A percentile compares a stretch with the other conserved stretches of the same genome.
Conservation (phyloP, 495 filamentous ascomycete genomes). For the Aspergillus bridgeri region DNA sequence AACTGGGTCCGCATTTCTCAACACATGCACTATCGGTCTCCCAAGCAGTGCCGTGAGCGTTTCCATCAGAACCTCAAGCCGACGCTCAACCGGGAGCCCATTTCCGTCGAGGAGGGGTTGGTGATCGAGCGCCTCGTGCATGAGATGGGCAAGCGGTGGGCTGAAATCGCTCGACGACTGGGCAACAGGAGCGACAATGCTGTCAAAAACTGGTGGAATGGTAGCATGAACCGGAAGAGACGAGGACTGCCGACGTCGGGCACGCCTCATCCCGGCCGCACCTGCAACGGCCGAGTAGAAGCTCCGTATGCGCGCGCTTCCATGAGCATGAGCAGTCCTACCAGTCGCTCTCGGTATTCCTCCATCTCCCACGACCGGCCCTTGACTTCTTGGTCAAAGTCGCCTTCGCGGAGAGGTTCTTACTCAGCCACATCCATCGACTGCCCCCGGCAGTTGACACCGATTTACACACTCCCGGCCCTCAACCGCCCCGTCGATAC, state of each 20-base stretch:
- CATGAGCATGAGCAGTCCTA: slow-evolving; percentile 26
- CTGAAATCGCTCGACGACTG: slow-evolving; percentile 84
- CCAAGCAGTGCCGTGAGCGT: slow-evolving; percentile 94
- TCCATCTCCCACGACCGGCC: slow-evolving; percentile 22
- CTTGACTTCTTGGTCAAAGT: slow-evolving; percentile 34
- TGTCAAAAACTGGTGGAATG: slow-evolving; percentile 99
- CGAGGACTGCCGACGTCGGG: slow-evolving; percentile 43
- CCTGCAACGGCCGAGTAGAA: slow-evolving; percentile 41
- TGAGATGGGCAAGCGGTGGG: slow-evolving; percentile 89
- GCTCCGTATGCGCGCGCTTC: slow-evolving; percentile 41
- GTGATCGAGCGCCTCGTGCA: slow-evolving; percentile 77
- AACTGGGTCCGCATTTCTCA: slow-evolving; percentile 93
- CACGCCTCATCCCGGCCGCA: slow-evolving; percentile 31
- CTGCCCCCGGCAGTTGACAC: slow-evolving; percentile 38
- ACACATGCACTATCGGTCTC: slow-evolving; percentile 70
- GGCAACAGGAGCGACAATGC: slow-evolving; percentile 93
- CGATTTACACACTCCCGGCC: slow-evolving; percentile 43
- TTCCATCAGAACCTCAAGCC: slow-evolving; percentile 97
- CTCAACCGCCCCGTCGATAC: slow-evolving; percentile 53
- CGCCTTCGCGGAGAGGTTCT: slow-evolving; percentile 31
- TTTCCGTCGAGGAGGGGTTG: slow-evolving; percentile 82
- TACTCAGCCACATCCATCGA: slow-evolving; percentile 27
- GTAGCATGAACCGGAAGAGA: slow-evolving; percentile 76
- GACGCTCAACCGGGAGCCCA: slow-evolving; percentile 83
- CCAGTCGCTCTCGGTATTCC: slow-evolving; percentile 30